These are phyloP conservation scores for Lasiosphaeriaceae sp. DNA, from an alignment of 495 filamentous ascomycete species.

Conservation along the genomic window DNA sequence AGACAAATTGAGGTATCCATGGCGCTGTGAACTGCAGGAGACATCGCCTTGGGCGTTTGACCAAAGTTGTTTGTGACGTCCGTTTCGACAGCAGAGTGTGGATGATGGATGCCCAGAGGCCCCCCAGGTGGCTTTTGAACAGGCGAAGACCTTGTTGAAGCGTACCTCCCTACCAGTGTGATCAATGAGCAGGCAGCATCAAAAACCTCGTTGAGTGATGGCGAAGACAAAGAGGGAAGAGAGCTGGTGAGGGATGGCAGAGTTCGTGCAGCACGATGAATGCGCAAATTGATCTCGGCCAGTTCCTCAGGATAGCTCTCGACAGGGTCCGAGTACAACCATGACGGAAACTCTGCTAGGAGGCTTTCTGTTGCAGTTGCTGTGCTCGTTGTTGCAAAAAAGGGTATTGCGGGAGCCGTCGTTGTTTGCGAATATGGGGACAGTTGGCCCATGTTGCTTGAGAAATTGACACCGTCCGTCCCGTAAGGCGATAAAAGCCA, in stretches of 20 bases:
- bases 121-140: too few species aligned
- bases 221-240: not conserved
- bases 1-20: constrained; percentile 8
- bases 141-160: not conserved
- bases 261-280: constrained; percentile 8
- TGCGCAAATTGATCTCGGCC: constrained; percentile 5
- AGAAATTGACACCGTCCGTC: not conserved
- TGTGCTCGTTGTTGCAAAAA: not conserved
- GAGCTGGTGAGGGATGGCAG: not conserved
- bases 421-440: not conserved
- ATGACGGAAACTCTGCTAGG: not conserved
- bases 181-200: constrained; percentile 16
- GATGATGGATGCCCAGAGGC: not conserved
- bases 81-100: not conserved
- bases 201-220: constrained; percentile 13
- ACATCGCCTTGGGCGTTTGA: not conserved
- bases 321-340: not conserved
- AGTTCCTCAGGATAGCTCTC: constrained; percentile 1
- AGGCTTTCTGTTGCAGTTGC: not conserved
- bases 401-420: not conserved
- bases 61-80: not conserved
- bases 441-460: not conserved
- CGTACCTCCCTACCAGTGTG: constrained; percentile 9
- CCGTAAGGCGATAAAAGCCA: not conserved
- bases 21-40: not conserved